Evolutionary conservation across 1,284 basidiomycete species (phyloP), one percentile per base, ranked within the genome.

Genomic region (Boletus nobilissimus): DNA sequence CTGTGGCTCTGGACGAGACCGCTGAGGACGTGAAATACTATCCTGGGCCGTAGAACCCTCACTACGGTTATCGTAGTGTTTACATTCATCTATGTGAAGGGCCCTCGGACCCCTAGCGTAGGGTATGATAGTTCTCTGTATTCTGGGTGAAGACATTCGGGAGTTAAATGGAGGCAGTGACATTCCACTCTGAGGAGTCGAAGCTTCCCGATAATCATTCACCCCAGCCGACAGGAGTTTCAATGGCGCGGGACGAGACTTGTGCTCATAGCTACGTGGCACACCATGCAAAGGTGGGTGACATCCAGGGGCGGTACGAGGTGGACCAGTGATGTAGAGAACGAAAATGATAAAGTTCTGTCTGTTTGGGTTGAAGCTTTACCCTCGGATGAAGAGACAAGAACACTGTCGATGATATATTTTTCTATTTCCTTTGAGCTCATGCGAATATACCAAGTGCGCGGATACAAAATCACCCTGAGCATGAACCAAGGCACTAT

Each of bases 1-100:
- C 83, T 91, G 89, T 63, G 94, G 92, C 83, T 94, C 94, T 67
- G 94, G 94, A 70, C 94, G 91, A n/a, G 93, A 92, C 51, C 94
- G 90, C 63, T 93, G 88, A 78, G 91, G 89, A 78, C 91, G 90
- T 11, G 87, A 83, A 73, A 87, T 84, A 43, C 86, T 69, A 67
- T 86, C 84, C 51, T 86, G 86, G 40, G 73, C 73, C 57, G 73
- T 79, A 39, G 74, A 46, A 48, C 74, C 64, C 72, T 85, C 85
- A 73, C 77, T 79, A 78, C 72, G 73, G 66, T 78, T 79, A 43
- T 82, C 80, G 82, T 83, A 73, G 82, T 87, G 73, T 87, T 85
- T 74, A 70, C 83, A 83, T 74, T 84, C 84, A 77, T 83, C 84
- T 1, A 39, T 32, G 54, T 83, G 85, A 81, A 82, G 78, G 76